Conservation (phyloP, 768 basidiomycete genomes). For the Boletus rufocinnamomeus region DNA sequence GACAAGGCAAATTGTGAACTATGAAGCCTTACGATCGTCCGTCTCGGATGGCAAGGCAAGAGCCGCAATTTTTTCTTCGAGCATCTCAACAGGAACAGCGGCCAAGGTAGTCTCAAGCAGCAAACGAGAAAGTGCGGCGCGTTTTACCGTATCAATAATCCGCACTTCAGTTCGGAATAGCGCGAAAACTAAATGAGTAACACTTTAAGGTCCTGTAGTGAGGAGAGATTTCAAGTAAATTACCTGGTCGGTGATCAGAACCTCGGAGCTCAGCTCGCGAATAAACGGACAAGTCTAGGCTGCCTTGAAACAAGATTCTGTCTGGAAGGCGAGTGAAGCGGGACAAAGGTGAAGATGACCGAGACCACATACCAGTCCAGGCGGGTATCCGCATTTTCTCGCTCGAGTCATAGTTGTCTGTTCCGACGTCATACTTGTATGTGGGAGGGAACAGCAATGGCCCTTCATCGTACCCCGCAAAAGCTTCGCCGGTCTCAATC, state of each 20-base stretch:
- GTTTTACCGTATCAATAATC: constrained; percentile 77
- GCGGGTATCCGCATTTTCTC: constrained; percentile 97
- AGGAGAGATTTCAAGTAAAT: constrained; percentile 9
- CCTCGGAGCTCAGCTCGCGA: constrained; percentile 80
- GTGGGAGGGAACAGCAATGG: constrained; percentile 92
- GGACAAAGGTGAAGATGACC: background rate
- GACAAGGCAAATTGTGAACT: background rate
- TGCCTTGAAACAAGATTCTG: constrained; percentile 87
- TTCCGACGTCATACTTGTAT: constrained; percentile 84
- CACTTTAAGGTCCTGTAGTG: constrained; percentile 1
- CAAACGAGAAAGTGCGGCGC: constrained; percentile 64
- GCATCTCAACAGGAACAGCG: constrained; percentile 62
- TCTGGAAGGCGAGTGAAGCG: constrained; percentile 50
- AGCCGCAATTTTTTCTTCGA: constrained; percentile 69
- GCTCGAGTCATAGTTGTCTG: constrained; percentile 90
- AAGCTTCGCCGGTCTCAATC: constrained; percentile 74
- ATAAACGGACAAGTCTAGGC: constrained; percentile 76
- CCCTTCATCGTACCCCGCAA: constrained; percentile 85
- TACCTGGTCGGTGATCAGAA: constrained; percentile 97
- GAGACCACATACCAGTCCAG: constrained; percentile 77
- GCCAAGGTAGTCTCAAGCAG: constrained; percentile 65
- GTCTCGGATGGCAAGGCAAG: constrained; percentile 50
- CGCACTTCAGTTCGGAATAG: constrained; percentile 78
- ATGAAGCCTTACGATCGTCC: constrained; percentile 33
- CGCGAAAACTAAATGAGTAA: constrained; percentile 64